A percentile compares a stretch with the other conserved stretches of the same genome.
Conservation (phyloP, 2,329 filamentous ascomycete genomes). For the Colletotrichum kahawae region DNA sequence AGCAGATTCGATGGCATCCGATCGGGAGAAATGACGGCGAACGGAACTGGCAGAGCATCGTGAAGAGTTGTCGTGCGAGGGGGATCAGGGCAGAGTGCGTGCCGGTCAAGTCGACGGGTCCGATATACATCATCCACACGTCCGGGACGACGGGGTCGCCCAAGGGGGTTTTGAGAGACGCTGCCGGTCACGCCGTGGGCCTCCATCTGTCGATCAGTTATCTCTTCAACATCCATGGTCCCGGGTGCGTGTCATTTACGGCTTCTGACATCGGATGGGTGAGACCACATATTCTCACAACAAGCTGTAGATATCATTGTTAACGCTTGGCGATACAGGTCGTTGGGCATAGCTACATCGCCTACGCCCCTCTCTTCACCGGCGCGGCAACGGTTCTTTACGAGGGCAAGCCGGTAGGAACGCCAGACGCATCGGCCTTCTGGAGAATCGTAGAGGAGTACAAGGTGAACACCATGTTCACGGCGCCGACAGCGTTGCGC, state of each 20-base stretch:
- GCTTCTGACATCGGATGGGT: conserved; percentile 91
- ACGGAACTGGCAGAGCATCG: conserved; percentile 79
- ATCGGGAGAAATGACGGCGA: conserved; percentile 72
- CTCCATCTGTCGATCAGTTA: conserved; percentile 83
- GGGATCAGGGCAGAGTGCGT: conserved; percentile 76
- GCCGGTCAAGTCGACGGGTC: conserved; percentile 77
- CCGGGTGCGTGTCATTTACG: conserved; percentile 77
- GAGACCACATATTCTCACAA: neutral
- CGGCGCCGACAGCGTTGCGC: conserved; percentile 84
- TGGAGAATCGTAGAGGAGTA: conserved; percentile 89
- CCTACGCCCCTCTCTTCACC: conserved; percentile 85
- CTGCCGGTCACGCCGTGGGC: conserved; percentile 86
- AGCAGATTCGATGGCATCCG: conserved; percentile 75
- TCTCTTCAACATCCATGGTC: conserved; percentile 81
- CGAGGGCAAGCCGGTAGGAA: conserved; percentile 93
- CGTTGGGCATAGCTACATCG: conserved; percentile 78
- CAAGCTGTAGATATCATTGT: neutral
- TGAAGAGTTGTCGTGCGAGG: conserved; percentile 71
- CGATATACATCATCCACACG: conserved; percentile 91
- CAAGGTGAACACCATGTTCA: conserved; percentile 83
- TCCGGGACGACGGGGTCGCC: conserved; percentile 82
- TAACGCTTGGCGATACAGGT: conserved; percentile 5
- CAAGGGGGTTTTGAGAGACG: conserved; percentile 83
- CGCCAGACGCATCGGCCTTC: conserved; percentile 84
- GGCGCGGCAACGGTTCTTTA: conserved; percentile 88